A percentile compares a stretch with the other conserved stretches of the same genome.
These are phyloP conservation scores for Lactarius indigo DNA, from an alignment of 768 basidiomycete species.

Conservation along the genomic window DNA sequence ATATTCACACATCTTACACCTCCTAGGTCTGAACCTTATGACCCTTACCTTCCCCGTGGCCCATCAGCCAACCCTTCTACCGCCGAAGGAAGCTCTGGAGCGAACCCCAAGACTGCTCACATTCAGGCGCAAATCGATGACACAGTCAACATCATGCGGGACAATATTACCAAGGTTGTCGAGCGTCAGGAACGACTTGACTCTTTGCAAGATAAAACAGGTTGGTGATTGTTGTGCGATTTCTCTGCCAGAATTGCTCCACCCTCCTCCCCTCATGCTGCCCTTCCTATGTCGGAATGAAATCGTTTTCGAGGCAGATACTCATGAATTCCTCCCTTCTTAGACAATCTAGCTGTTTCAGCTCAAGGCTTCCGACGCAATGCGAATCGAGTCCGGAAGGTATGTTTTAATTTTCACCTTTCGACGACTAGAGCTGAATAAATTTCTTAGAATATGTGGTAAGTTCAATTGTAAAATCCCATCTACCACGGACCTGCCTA, in stretches of 20 bases:
- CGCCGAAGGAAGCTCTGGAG: slow-evolving; percentile 38
- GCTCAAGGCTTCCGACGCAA: slow-evolving; percentile 99
- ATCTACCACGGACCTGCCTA: not conserved
- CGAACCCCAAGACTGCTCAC: slow-evolving; percentile 84
- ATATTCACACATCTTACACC: slow-evolving; percentile 16
- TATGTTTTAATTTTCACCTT: slow-evolving; percentile 37
- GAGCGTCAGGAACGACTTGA: slow-evolving; percentile 94
- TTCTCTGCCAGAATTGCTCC: not conserved
- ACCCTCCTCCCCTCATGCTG: not conserved
- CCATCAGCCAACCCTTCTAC: slow-evolving; percentile 51
- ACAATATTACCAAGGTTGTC: slow-evolving; percentile 94
- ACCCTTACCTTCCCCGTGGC: slow-evolving; percentile 94
- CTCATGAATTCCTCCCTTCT: not conserved
- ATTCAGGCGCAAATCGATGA: slow-evolving; percentile 98
- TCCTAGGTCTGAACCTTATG: slow-evolving; percentile 95
- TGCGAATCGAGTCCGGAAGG: slow-evolving; percentile 96
- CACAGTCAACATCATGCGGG: slow-evolving; percentile 96
- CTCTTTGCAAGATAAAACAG: slow-evolving; percentile 96
- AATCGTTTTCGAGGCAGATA: not conserved
- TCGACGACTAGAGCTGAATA: slow-evolving; percentile 7
- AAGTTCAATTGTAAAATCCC: slow-evolving; percentile 35
- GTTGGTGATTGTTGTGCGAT: slow-evolving; percentile 44
- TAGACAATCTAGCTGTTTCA: slow-evolving; percentile 94
- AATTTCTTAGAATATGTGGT: slow-evolving; percentile 80
- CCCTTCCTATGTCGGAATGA: not conserved